Evolutionary conservation across 2,329 filamentous ascomycete species (phyloP), one percentile per base, ranked within the genome.

Genomic region (Alternaria sp.): DNA sequence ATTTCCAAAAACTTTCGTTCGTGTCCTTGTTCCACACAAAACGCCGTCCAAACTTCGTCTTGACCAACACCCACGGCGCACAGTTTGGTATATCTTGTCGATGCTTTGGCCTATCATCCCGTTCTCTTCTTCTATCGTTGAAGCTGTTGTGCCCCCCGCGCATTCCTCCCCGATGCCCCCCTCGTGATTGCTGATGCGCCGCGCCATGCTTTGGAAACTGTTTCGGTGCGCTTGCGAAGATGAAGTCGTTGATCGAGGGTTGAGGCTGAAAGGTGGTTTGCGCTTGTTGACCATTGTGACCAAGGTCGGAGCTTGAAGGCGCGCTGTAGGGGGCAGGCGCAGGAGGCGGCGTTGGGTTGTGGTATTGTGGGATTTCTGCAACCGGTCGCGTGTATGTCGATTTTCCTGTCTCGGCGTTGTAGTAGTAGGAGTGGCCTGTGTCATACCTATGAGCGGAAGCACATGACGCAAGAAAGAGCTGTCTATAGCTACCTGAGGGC

Each of bases 1-100:
- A 95, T 71, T 92, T 92, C 95, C 96, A 99, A 77, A 93, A 93
- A 77, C 93, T 98, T 66, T 93, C 85, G 36, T 94, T 91, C 65
- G 94, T 97, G 53, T 85, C 85, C 0, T 88, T 86, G 67, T 99
- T 97, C 80, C 96, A 91, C 2, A 93, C 93, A 72, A 99, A 99
- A 51, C 93, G 86, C 56, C 95, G 85, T 23, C 92, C 91, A 62
- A 94, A 88, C 74, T 92, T 97, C 0, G 95, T 99, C 74, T 90
- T 91, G n/a, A 99, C 92, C 3, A 99, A 81, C 0, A 96, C 79
- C 95, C 95, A 99, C 14, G 93, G 91, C 68, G 90, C 89, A 69
- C 88, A 91, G 2, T 89, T 89, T 0, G 93, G 93, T 44, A 99
- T 95, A 5, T 84, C 74, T 55, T 90, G 85, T 73, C 91, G 93